Conservation (phyloP, 129 eudicot species). For the Rutidosis leptorrhynchoides region DNA sequence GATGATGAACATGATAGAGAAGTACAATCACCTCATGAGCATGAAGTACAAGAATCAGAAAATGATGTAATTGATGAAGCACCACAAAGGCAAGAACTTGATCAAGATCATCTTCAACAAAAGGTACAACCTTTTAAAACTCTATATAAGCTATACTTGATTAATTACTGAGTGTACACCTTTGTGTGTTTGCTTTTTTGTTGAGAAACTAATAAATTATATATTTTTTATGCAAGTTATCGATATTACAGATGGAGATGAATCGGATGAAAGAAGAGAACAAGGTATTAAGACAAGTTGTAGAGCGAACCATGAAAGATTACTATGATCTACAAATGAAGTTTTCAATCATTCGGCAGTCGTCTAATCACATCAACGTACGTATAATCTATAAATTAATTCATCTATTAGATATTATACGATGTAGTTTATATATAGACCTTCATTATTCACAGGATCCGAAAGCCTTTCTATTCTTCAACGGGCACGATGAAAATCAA, state of each 20-base stretch:
- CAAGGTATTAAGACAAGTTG: constrained; percentile 53
- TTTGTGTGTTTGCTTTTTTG: background rate
- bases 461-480: constrained; percentile 41
- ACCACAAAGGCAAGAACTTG: constrained; percentile 21
- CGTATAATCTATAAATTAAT: background rate
- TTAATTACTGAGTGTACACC: too few species aligned
- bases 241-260: constrained; percentile 54
- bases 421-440: background rate
- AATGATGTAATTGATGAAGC: constrained; percentile 25
- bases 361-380: constrained; percentile 46
- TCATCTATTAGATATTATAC: background rate
- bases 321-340: constrained; percentile 63
- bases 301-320: constrained; percentile 73
- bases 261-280: constrained; percentile 77
- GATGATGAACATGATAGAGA: constrained; percentile 18
- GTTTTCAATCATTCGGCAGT: constrained; percentile 38
- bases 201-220: constrained; percentile 4
- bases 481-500: constrained; percentile 32
- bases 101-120: constrained; percentile 32
- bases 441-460: constrained; percentile 47
- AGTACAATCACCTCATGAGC: constrained; percentile 24
- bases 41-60: constrained; percentile 18
- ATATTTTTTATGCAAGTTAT: constrained; percentile 38
- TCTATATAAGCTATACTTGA: constrained; percentile 2
- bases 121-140: constrained; percentile 35